Evolutionary conservation across 2,329 filamentous ascomycete species (phyloP).

Genomic region (Iodosphaeria phyllophila): DNA sequence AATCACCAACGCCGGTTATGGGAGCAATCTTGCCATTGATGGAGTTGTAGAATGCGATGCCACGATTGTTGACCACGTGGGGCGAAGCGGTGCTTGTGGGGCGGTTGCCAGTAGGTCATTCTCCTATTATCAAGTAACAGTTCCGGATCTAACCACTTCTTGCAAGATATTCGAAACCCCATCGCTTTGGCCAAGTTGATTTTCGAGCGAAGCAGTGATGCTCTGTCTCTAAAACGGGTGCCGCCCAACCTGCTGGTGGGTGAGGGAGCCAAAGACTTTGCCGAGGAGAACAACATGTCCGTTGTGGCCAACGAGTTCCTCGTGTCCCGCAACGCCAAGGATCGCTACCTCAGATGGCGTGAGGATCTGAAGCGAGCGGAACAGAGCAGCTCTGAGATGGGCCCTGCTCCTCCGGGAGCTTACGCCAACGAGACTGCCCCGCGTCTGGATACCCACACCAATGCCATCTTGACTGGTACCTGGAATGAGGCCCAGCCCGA

Average conservation of each 20-base stretch:
- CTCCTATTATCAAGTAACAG: constrained; percentile 1
- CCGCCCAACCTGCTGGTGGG: constrained; percentile 85
- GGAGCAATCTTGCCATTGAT: constrained; percentile 83
- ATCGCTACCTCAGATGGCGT: constrained; percentile 65
- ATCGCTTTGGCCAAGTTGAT: constrained; percentile 73
- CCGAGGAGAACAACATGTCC: constrained; percentile 56
- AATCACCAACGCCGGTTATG: constrained; percentile 91
- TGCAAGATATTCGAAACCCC: constrained; percentile 72
- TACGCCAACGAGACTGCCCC: constrained; percentile 6
- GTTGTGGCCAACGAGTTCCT: constrained; percentile 58
- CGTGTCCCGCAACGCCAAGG: constrained; percentile 60
- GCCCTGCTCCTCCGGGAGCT: constrained; percentile 2
- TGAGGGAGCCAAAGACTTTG: constrained; percentile 73
- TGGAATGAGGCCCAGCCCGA: constrained; percentile 47
- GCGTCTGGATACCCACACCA: constrained; percentile 33
- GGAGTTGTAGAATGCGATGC: constrained; percentile 91
- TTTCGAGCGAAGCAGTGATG: constrained; percentile 56
- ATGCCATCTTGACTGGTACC: constrained; percentile 33
- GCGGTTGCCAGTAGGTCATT: constrained; percentile 61
- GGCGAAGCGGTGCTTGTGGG: constrained; percentile 82
- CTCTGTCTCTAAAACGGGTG: constrained; percentile 70
- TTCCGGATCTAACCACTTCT: neutral
- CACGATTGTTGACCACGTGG: constrained; percentile 76
- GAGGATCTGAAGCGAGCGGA: constrained; percentile 51
- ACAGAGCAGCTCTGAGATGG: constrained; percentile 15